phyloP scores from a whole-genome alignment of 2,329 filamentous ascomycete genomes.

The Mycosphaerella arachidis region DNA sequence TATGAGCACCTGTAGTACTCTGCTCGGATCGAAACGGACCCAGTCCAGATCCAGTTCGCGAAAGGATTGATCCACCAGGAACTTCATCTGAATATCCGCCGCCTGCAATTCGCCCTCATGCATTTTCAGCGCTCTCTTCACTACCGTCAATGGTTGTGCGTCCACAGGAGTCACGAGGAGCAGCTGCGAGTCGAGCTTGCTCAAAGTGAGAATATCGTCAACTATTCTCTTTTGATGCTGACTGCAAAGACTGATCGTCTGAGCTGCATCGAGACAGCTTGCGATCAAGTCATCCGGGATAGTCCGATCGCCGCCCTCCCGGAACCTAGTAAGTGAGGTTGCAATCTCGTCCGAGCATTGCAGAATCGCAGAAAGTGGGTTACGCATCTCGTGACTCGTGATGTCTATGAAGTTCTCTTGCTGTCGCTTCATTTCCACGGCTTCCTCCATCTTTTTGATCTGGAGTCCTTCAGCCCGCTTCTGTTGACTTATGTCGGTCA shows the following conservation, averaged over 20 bases:
- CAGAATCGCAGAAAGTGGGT: constrained; percentile 68
- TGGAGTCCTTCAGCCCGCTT: constrained; percentile 82
- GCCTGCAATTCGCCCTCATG: constrained; percentile 71
- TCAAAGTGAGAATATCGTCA: constrained; percentile 69
- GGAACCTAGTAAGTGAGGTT: constrained; percentile 46
- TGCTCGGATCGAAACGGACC: constrained; percentile 68
- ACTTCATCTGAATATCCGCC: constrained; percentile 62
- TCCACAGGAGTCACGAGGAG: constrained; percentile 67
- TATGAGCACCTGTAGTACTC: constrained; percentile 73
- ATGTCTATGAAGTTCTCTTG: constrained; percentile 49
- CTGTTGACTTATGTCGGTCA: constrained; percentile 81
- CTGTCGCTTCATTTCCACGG: constrained; percentile 72
- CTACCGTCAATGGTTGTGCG: constrained; percentile 62
- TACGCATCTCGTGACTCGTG: constrained; percentile 52
- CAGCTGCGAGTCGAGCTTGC: constrained; percentile 71
- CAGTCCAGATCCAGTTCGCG: constrained; percentile 56
- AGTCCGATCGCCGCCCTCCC: constrained; percentile 37
- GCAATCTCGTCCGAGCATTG: constrained; percentile 73
- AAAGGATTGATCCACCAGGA: constrained; percentile 61
- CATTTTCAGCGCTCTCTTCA: constrained; percentile 68
- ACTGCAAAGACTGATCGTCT: constrained; percentile 72
- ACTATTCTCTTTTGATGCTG: constrained; percentile 76
- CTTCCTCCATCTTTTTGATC: constrained; percentile 71
- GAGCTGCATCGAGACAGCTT: constrained; percentile 65
- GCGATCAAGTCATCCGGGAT: constrained; percentile 45